Conservation (phyloP, 345 rosid genomes). For the Raphanus raphanistrum region DNA sequence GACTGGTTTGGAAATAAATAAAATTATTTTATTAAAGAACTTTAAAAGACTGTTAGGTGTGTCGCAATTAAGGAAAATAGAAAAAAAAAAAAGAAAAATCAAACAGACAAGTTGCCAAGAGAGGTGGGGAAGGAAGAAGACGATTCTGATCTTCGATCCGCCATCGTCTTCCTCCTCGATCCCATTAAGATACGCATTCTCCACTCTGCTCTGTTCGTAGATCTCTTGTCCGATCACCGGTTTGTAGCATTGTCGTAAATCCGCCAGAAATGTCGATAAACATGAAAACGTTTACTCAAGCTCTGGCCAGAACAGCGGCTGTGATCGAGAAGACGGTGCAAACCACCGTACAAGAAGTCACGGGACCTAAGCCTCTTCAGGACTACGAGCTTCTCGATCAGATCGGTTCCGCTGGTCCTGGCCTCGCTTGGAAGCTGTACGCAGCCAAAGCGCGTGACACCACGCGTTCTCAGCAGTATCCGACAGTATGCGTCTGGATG, state of each 20-base stretch:
- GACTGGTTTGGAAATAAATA: constrained; percentile 30
- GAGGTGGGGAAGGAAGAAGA: constrained; percentile 33
- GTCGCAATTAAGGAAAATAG: constrained; percentile 13
- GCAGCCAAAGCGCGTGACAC: constrained; percentile 75
- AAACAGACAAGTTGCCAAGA: constrained; percentile 31
- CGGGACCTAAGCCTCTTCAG: constrained; percentile 88
- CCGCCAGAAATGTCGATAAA: constrained; percentile 67
- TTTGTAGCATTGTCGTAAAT: not conserved
- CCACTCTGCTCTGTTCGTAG: not conserved
- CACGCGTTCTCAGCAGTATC: constrained; percentile 79
- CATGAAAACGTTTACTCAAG: constrained; percentile 89
- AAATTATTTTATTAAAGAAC: not conserved
- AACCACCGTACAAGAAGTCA: constrained; percentile 96
- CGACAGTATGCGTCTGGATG: constrained; percentile 90
- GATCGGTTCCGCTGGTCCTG: constrained; percentile 99
- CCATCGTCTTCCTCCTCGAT: constrained; percentile 24
- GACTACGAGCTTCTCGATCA: constrained; percentile 91
- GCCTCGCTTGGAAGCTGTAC: constrained; percentile 86
- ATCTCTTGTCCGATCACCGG: constrained; percentile 23
- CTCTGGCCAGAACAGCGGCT: constrained; percentile 94
- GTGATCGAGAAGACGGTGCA: constrained; percentile 95
- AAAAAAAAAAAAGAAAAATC: not conserved
- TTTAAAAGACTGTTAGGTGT: constrained; percentile 8
- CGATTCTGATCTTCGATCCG: constrained; percentile 37
- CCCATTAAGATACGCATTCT: not conserved